These are phyloP conservation scores for Melampsora americana DNA, from an alignment of 1,284 basidiomycete species.

Conservation along the genomic window DNA sequence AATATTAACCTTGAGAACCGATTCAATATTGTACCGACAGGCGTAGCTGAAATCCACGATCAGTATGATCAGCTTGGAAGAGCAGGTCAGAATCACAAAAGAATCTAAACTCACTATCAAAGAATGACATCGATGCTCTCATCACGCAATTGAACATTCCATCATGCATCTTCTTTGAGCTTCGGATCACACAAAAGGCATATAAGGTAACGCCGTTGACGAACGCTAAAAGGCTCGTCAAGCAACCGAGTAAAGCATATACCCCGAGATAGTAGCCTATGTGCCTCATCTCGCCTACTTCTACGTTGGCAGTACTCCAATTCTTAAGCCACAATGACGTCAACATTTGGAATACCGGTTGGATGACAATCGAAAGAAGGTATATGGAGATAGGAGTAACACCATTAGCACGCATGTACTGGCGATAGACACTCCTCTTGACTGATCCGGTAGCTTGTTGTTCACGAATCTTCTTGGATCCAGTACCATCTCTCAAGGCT, in stretches of 20 bases:
- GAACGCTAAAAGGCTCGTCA: constrained; percentile 12
- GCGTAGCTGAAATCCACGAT: neutral
- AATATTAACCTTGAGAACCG: constrained; percentile 26
- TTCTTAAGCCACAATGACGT: constrained; percentile 39
- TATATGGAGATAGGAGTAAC: constrained; percentile 60
- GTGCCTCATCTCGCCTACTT: neutral
- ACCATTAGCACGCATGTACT: constrained; percentile 77
- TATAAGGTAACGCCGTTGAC: constrained; percentile 58
- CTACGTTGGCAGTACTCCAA: constrained; percentile 36
- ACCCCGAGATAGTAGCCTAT: constrained; percentile 34
- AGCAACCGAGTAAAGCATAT: constrained; percentile 23
- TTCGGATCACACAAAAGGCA: constrained; percentile 73
- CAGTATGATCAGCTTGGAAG: neutral
- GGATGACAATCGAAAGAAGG: constrained; percentile 7
- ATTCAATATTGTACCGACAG: constrained; percentile 54
- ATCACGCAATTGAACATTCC: constrained; percentile 63
- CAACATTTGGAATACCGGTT: constrained; percentile 19
- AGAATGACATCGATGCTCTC: constrained; percentile 78
- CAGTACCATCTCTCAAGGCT: constrained; percentile 44
- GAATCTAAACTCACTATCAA: constrained; percentile 74
- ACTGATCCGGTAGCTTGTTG: constrained; percentile 78
- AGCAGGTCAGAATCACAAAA: constrained; percentile 57
- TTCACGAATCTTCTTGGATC: constrained; percentile 63
- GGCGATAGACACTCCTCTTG: constrained; percentile 70
- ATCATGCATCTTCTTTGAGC: constrained; percentile 63